A percentile compares a stretch with the other conserved stretches of the same genome.
Conservation (phyloP, 768 basidiomycete genomes). For the Mycena crocata region DNA sequence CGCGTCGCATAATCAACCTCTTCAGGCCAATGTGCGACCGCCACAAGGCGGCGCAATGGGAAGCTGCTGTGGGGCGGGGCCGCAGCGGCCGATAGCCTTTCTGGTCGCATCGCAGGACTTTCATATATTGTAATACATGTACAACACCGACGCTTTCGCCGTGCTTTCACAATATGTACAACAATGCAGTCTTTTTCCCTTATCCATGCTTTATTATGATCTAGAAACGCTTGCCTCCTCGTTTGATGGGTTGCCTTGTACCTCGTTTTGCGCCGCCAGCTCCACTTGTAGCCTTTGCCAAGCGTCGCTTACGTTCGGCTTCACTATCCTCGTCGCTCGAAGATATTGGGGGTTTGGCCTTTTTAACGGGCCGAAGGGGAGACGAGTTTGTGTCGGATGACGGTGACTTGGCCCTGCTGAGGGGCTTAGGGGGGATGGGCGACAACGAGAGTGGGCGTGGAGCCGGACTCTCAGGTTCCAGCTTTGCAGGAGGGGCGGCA, state of each 20-base stretch:
- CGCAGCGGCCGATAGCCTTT: constrained; percentile 18
- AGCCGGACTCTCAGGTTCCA: constrained; percentile 25
- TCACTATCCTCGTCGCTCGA: constrained; percentile 72
- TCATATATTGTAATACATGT: constrained; percentile 7
- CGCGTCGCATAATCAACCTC: constrained; percentile 29
- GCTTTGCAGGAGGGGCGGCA: constrained; percentile 30
- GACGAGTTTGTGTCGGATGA: constrained; percentile 64
- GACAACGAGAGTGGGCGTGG: constrained; percentile 23
- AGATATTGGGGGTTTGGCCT: constrained; percentile 53
- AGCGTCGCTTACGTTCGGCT: constrained; percentile 52
- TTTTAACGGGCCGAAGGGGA: constrained; percentile 62
- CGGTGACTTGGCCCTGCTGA: constrained; percentile 39
- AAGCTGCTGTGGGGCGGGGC: constrained; percentile 27
- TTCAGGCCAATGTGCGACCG: constrained; percentile 33
- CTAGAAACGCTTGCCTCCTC: constrained; percentile 82
- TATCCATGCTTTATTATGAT: constrained; percentile 1
- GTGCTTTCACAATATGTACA: neutral
- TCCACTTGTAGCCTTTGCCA: constrained; percentile 42
- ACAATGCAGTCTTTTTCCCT: neutral
- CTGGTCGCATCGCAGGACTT: neutral
- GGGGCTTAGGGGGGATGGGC: constrained; percentile 31
- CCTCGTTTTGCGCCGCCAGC: constrained; percentile 55
- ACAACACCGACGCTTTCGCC: neutral
- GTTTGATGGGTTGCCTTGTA: constrained; percentile 79
- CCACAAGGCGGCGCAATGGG: constrained; percentile 33